These are phyloP conservation scores for Solanum hybrid DNA, from an alignment of 305 asterid species.

Conservation along the genomic window DNA sequence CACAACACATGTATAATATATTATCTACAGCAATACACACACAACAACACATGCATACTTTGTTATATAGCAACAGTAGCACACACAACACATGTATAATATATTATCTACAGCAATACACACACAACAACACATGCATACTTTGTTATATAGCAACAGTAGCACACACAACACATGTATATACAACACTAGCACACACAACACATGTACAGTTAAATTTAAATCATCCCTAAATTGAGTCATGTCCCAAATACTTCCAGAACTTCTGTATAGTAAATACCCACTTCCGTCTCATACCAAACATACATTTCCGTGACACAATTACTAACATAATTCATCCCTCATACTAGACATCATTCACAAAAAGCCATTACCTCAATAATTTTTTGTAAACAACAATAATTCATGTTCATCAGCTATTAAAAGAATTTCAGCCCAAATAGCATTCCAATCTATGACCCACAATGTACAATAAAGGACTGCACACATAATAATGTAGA, in stretches of 20 bases:
- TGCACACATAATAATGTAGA: background rate
- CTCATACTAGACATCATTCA: background rate
- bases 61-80: background rate
- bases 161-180: background rate
- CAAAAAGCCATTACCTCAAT: background rate
- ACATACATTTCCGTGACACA: background rate
- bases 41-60: background rate
- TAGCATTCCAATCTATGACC: background rate
- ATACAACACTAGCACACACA: background rate
- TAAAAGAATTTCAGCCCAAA: background rate
- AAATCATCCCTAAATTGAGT: background rate
- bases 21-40: background rate
- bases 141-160: background rate
- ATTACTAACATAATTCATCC: background rate
- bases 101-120: background rate
- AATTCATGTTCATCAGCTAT: background rate
- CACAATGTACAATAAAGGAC: background rate
- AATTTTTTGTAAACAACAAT: background rate
- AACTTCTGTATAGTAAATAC: background rate
- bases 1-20: background rate
- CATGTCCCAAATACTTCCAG: background rate
- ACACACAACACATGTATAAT: background rate
- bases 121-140: background rate
- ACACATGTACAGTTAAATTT: background rate
- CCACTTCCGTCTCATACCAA: background rate